A percentile compares a stretch with the other conserved stretches of the same genome.
Conservation (phyloP, 139 green algal genomes). For the Micromonas pusilla region DNA sequence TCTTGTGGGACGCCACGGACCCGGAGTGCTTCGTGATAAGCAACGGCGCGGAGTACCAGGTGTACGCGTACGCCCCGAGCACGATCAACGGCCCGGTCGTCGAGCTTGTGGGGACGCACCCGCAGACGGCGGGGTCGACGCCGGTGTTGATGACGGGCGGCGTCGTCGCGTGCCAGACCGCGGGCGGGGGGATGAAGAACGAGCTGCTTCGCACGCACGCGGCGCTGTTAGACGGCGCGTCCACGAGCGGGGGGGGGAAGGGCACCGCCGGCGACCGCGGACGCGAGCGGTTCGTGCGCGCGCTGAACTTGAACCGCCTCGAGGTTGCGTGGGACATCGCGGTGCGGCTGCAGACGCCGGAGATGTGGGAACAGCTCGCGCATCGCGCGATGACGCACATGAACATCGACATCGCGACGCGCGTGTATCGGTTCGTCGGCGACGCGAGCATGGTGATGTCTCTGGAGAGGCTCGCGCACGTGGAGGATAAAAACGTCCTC, state of each 20-base stretch:
- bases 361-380: conserved; percentile 50
- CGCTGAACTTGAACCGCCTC: conserved; percentile 34
- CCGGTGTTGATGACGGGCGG: conserved; percentile 48
- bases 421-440: conserved; percentile 48
- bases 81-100: conserved; percentile 41
- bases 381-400: conserved; percentile 51
- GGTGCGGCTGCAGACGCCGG: conserved; percentile 36
- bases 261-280: neutral
- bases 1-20: conserved; percentile 62
- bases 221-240: conserved; percentile 36
- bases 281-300: neutral
- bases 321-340: conserved; percentile 47
- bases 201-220: conserved; percentile 48
- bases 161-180: conserved; percentile 47
- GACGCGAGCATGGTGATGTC: conserved; percentile 58
- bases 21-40: conserved; percentile 48
- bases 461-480: conserved; percentile 48
- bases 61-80: conserved; percentile 44
- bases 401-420: conserved; percentile 55
- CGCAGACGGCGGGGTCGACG: conserved; percentile 33
- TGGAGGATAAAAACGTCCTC: conserved; percentile 66
- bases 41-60: conserved; percentile 36
- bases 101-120: conserved; percentile 42
- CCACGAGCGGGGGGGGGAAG: neutral
- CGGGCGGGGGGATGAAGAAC: conserved; percentile 36